These are phyloP conservation scores for Conringia planisiliqua DNA, from an alignment of 345 rosid genomes.

Conservation along the genomic window DNA sequence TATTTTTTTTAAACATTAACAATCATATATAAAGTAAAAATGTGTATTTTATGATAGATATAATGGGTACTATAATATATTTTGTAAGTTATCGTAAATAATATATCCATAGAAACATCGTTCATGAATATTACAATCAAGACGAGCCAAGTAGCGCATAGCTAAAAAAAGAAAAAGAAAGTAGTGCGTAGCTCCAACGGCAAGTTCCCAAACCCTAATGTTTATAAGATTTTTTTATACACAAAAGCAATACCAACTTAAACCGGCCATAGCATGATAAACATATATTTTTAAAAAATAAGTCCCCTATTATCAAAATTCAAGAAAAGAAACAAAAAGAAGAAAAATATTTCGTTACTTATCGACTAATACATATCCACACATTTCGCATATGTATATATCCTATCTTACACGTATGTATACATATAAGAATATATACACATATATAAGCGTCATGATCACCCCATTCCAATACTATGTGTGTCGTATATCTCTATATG, in stretches of 20 bases:
- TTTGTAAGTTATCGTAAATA: neutral
- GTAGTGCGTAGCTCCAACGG: slow-evolving; percentile 18
- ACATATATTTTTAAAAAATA: neutral
- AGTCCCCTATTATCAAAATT: slow-evolving; percentile 4
- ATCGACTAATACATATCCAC: slow-evolving; percentile 24
- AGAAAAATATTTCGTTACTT: neutral
- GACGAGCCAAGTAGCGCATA: neutral
- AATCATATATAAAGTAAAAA: neutral
- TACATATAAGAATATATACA: slow-evolving; percentile 17
- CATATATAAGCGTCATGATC: slow-evolving; percentile 15
- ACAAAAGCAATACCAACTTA: slow-evolving; percentile 1
- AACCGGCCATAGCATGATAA: slow-evolving; percentile 14
- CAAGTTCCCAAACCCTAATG: slow-evolving; percentile 33
- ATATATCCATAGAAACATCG: slow-evolving; percentile 10
- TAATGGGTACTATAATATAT: neutral
- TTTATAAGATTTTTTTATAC: neutral
- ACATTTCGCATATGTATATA: slow-evolving; percentile 16
- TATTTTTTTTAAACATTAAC: neutral
- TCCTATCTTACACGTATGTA: slow-evolving; percentile 36
- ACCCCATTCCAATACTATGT: slow-evolving; percentile 19
- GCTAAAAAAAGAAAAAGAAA: neutral
- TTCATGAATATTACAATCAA: slow-evolving; percentile 1
- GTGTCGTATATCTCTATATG: slow-evolving; percentile 8
- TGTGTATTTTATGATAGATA: neutral
- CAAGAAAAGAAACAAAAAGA: neutral